Percentiles rank a stretch among this genome's conserved stretches.
phyloP scores from a whole-genome alignment of 2,329 filamentous ascomycete genomes.

The Hypoxylon sp. region DNA sequence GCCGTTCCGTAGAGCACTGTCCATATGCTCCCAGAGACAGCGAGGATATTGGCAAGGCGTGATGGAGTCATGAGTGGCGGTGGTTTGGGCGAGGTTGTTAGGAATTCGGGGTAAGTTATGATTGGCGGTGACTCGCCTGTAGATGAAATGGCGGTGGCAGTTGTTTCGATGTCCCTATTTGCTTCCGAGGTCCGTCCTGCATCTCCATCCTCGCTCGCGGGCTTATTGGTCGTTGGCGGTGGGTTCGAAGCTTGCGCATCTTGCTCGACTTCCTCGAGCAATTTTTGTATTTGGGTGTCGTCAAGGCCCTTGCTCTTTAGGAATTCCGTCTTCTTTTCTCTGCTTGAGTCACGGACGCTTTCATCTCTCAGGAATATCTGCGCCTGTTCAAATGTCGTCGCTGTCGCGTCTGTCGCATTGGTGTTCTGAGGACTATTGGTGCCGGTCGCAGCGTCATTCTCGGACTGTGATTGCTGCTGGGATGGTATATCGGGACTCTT shows the following conservation, averaged over 20 bases:
- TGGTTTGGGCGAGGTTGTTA: constrained; percentile 68
- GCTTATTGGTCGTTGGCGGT: constrained; percentile 17
- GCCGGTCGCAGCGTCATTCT: constrained; percentile 34
- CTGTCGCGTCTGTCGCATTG: constrained; percentile 34
- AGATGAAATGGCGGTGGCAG: constrained; percentile 39
- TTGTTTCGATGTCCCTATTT: constrained; percentile 13
- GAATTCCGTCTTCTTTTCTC: constrained; percentile 82
- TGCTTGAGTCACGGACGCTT: constrained; percentile 76
- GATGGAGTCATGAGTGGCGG: constrained; percentile 74
- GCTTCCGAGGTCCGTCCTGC: background rate
- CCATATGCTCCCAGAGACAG: constrained; percentile 70
- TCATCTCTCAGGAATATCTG: constrained; percentile 82
- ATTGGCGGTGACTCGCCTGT: constrained; percentile 69
- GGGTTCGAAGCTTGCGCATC: constrained; percentile 29
- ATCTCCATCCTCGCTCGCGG: constrained; percentile 10
- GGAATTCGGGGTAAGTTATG: constrained; percentile 79
- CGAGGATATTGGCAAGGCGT: constrained; percentile 71
- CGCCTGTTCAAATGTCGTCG: constrained; percentile 73
- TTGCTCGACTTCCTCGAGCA: constrained; percentile 63
- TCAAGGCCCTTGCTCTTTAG: constrained; percentile 82
- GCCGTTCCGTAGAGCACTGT: constrained; percentile 78
- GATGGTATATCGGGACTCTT: constrained; percentile 44
- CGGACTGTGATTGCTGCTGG: constrained; percentile 45
- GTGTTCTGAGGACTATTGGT: constrained; percentile 47
- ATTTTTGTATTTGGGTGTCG: constrained; percentile 75